These are phyloP conservation scores for Jaminaea rosea DNA, from an alignment of 1,284 basidiomycete genomes.

Conservation along the genomic window DNA sequence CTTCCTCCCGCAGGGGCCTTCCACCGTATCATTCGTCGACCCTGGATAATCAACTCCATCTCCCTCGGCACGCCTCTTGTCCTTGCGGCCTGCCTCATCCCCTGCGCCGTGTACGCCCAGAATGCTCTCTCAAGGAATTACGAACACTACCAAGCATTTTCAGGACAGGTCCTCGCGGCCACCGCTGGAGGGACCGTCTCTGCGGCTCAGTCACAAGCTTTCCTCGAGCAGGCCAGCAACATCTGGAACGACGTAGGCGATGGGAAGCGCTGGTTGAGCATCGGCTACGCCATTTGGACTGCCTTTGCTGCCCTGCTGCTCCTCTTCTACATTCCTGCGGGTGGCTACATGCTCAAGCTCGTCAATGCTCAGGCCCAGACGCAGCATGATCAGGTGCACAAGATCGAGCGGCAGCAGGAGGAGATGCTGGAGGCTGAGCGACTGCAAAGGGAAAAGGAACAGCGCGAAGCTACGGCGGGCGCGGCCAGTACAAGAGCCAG, in stretches of 20 bases:
- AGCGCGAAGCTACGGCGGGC: not conserved
- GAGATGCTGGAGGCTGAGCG: conserved; percentile 7
- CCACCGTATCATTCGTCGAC: conserved; percentile 15
- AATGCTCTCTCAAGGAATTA: conserved; percentile 8
- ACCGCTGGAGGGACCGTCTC: conserved; percentile 3
- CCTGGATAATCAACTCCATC: conserved; percentile 23
- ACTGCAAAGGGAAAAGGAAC: conserved; percentile 5
- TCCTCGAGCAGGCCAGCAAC: conserved; percentile 9
- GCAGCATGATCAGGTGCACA: conserved; percentile 13
- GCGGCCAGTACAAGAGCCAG: not conserved
- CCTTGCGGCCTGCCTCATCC: conserved; percentile 15
- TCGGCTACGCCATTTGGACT: conserved; percentile 22
- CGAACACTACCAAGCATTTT: conserved; percentile 7
- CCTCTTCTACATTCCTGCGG: conserved; percentile 31
- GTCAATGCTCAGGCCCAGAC: conserved; percentile 16
- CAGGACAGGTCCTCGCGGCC: not conserved
- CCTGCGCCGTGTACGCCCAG: conserved; percentile 12
- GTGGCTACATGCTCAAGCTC: conserved; percentile 22
- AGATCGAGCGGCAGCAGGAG: conserved; percentile 9
- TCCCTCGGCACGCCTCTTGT: conserved; percentile 26
- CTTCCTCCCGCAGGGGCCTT: too few relatives aligned
- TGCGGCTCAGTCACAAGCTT: not conserved
- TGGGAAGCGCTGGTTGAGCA: conserved; percentile 18
- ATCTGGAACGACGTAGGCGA: conserved; percentile 15
- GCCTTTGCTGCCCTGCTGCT: conserved; percentile 28